Base-by-base conservation (phyloP, 768 basidiomycete genomes). In the Russula sp. region DNA sequence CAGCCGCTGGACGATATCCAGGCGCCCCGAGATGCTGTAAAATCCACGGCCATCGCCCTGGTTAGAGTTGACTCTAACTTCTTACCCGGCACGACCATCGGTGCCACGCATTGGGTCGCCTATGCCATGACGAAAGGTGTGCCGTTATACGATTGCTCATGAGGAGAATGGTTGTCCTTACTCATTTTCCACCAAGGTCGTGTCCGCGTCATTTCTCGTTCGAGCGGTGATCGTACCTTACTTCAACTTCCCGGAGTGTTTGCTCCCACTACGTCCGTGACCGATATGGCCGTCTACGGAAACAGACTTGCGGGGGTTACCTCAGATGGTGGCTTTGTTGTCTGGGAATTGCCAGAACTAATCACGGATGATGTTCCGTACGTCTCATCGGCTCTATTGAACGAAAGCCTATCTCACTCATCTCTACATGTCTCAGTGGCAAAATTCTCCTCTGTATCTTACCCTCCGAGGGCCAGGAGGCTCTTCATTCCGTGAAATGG, bases 71-170 rank as follows among this genome's bases (percentile, higher is more conserved):
- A 94, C 63, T 77, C 90, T 18, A 82, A 87, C 31, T 94, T 93
- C 76, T 77, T 92, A 61, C 89, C 88, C 50, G 91, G 91, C 16
- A 87, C 88, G 13, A 94, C 91, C 37, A 93, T 94, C 59, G 91
- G 91, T 10, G 91, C 91, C 14, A 92, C 91, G 5, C 88, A 91
- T 70, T 94, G 91, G 89, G 91, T 94, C 62, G 91, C 91, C 16
- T 93, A 94, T 70, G 91, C 91, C 31, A 94, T 94, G 91, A 92
- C 88, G 5, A 84, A 87, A 77, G 89, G 88, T 84, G 64, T 10
- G 70, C 45, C 54, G 37, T 18, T 44, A 32, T 31, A 7, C 40
- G 27, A 20, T 20, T 54, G 34, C 22, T 6, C 14, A 39, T 31
- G 32, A 32, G 31, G 22, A 54, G 35, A 11, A 31, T 22, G 13